Conservation (phyloP, 2,329 filamentous ascomycete genomes). For the Oidium heveae region DNA sequence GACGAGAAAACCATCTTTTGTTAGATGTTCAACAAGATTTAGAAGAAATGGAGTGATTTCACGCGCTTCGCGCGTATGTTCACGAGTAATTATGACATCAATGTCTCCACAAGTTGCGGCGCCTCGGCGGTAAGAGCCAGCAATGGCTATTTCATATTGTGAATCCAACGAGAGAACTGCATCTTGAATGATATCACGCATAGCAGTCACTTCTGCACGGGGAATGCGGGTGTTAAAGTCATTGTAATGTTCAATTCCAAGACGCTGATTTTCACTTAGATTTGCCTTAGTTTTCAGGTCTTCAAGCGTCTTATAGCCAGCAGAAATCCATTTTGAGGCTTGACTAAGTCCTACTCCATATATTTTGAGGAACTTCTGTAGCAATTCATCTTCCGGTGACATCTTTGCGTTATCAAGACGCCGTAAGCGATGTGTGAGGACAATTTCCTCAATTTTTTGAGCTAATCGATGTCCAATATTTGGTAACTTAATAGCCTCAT, state of each 20-base stretch:
- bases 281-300: conserved; percentile 38
- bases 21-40: conserved; percentile 35
- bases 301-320: conserved; percentile 48
- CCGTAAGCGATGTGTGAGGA: conserved; percentile 41
- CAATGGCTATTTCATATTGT: conserved; percentile 43
- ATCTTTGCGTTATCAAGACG: conserved; percentile 44
- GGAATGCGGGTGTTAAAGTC: conserved; percentile 64
- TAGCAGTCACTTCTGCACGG: conserved; percentile 43
- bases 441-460: conserved; percentile 75
- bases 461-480: conserved; percentile 50
- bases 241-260: conserved; percentile 57
- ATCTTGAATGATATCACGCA: conserved; percentile 37
- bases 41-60: conserved; percentile 38
- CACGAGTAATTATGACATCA: conserved; percentile 59
- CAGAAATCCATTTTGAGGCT: conserved; percentile 50
- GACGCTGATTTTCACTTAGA: conserved; percentile 41
- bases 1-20: conserved; percentile 37
- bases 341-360: conserved; percentile 52
- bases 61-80: conserved; percentile 23
- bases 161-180: conserved; percentile 34
- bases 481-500: conserved; percentile 41
- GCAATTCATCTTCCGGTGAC: conserved; percentile 36
- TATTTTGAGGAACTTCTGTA: conserved; percentile 49
- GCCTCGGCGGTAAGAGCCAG: conserved; percentile 69
- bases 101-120: conserved; percentile 53